phyloP scores from a whole-genome alignment of 2,329 filamentous ascomycete genomes.

The Coniella lustricola region DNA sequence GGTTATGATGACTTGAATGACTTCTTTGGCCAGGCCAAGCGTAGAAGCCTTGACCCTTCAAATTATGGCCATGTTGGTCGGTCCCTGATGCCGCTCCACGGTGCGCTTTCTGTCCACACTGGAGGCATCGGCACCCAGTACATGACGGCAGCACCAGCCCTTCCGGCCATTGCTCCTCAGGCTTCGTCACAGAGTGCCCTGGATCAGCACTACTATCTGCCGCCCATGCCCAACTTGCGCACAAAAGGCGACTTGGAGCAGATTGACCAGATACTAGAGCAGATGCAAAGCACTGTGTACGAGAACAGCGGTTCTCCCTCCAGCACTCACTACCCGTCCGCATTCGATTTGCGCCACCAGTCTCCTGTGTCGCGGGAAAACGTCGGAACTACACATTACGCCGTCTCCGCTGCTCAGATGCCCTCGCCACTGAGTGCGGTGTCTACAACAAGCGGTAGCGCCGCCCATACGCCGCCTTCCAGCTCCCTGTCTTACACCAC shows the following conservation, averaged over 20 bases:
- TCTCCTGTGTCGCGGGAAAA: constrained; percentile 25
- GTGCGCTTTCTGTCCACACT: constrained; percentile 56
- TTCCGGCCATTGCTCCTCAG: constrained; percentile 48
- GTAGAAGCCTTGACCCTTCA: constrained; percentile 77
- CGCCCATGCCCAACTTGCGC: constrained; percentile 78
- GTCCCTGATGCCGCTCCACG: constrained; percentile 75
- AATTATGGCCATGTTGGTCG: constrained; percentile 92
- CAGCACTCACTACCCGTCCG: constrained; percentile 68
- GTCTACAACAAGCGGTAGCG: constrained; percentile 54
- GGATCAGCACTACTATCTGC: constrained; percentile 78
- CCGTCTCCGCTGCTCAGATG: constrained; percentile 46
- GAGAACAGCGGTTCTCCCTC: constrained; percentile 82
- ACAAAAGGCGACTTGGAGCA: constrained; percentile 92
- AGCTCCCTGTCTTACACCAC: constrained; percentile 72
- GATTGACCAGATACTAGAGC: constrained; percentile 89
- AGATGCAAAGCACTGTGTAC: constrained; percentile 94
- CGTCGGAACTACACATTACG: constrained; percentile 26
- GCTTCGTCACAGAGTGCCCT: constrained; percentile 51
- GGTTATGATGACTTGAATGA: constrained; percentile 85
- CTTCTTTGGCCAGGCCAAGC: constrained; percentile 90
- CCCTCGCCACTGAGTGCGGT: constrained; percentile 53
- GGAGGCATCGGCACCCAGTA: constrained; percentile 49
- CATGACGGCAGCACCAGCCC: constrained; percentile 37
- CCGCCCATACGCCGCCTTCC: constrained; percentile 69
- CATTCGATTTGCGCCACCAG: constrained; percentile 46